Conservation (phyloP, 768 basidiomycete species). For the Mrakia hoshinonis region DNA sequence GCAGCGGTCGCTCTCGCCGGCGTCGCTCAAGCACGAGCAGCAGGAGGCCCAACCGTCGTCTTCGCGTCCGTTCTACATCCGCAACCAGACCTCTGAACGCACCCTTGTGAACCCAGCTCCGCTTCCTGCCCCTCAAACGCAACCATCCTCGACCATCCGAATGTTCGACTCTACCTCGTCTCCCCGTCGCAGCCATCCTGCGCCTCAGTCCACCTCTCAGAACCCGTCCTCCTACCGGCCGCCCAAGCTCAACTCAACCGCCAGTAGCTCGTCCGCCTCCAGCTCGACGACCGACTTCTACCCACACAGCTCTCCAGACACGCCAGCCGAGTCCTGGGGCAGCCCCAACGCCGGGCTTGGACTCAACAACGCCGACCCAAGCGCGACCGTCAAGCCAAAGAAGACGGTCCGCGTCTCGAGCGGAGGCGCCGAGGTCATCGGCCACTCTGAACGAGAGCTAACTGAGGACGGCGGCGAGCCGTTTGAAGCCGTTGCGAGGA, state of each 20-base stretch:
- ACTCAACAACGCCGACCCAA: not conserved
- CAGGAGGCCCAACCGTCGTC: not conserved
- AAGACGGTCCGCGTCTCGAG: not conserved
- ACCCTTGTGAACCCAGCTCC: not conserved
- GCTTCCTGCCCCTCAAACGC: not conserved
- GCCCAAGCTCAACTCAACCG: not conserved
- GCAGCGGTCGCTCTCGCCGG: not conserved
- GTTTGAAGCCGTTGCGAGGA: not conserved
- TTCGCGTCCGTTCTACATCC: constrained; percentile 3
- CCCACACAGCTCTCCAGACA: not conserved
- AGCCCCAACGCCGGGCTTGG: not conserved
- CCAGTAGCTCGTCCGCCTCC: not conserved
- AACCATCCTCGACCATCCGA: constrained; percentile 5
- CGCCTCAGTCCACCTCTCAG: not conserved
- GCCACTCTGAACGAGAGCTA: not conserved
- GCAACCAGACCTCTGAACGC: not conserved
- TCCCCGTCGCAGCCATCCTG: not conserved
- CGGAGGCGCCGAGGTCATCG: not conserved
- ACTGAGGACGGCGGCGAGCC: not conserved
- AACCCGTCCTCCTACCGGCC: not conserved
- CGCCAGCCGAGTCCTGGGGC: not conserved
- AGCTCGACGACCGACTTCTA: not conserved
- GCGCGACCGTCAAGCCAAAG: not conserved
- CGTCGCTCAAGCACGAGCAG: not conserved
- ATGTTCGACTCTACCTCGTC: not conserved